Conservation (phyloP, 2,329 filamentous ascomycete species). For the Exutisphaerella laricina region DNA sequence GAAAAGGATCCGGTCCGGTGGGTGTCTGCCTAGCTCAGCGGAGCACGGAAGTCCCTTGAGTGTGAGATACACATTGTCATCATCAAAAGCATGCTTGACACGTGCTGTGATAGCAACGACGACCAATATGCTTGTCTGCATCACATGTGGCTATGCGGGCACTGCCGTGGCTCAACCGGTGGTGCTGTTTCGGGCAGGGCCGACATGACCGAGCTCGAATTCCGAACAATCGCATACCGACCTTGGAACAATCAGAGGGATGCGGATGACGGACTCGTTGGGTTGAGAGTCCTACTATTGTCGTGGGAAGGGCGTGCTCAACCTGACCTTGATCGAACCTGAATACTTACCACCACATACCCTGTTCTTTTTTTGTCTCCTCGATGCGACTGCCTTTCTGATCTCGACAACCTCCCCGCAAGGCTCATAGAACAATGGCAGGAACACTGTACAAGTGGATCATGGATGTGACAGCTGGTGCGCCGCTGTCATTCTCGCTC, state of each 20-base stretch:
- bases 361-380: neutral
- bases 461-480: slow-evolving; percentile 1
- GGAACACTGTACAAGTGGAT: slow-evolving; percentile 1
- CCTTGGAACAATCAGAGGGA: neutral
- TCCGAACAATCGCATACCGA: slow-evolving; percentile 1
- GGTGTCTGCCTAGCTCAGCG: too few relatives aligned
- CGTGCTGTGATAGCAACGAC: neutral
- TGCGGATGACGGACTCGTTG: neutral
- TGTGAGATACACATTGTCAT: too few relatives aligned
- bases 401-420: too few relatives aligned
- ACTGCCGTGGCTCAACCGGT: neutral
- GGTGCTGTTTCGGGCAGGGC: neutral
- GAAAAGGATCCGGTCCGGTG: too few relatives aligned
- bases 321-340: too few relatives aligned
- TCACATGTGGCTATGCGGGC: neutral
- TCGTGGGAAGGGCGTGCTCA: too few relatives aligned
- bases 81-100: neutral
- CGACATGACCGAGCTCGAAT: neutral
- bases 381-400: neutral
- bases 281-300: neutral
- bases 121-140: neutral
- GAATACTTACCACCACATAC: neutral
- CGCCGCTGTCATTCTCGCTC: neutral
- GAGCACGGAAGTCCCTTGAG: too few relatives aligned
- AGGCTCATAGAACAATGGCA: too few relatives aligned